Conservation (phyloP, 441 rosid genomes). For the Brassica hybrid region DNA sequence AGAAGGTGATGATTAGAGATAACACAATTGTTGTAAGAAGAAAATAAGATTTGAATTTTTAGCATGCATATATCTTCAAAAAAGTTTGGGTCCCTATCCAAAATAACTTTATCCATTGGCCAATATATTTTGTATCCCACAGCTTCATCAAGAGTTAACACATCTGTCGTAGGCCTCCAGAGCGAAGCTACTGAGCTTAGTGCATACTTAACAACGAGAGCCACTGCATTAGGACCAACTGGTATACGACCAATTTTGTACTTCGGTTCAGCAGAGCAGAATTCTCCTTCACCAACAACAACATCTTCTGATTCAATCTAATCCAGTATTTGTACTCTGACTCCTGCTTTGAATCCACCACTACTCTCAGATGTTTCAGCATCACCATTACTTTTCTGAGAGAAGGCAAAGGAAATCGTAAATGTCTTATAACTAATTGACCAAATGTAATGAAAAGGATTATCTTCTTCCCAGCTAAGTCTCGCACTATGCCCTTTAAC, state of each 20-base stretch:
- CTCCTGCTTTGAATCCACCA: constrained; percentile 1
- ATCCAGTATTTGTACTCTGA: background rate
- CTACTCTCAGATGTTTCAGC: constrained; percentile 1
- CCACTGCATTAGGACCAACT: constrained; percentile 9
- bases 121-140: constrained; percentile 10
- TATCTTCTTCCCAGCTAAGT: no score
- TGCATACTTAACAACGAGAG: background rate
- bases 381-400: background rate
- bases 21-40: background rate
- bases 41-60: background rate
- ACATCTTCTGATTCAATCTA: background rate
- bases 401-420: background rate
- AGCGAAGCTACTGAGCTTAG: background rate
- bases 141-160: background rate
- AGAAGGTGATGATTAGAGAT: background rate
- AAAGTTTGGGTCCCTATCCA: background rate
- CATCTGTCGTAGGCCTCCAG: background rate
- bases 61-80: background rate
- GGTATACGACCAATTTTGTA: constrained; percentile 11
- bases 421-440: background rate
- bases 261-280: background rate
- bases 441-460: no score
- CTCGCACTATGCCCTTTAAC: no score
- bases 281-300: constrained; percentile 11
- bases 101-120: background rate